Evolutionary conservation across 352 stramenopile genomes (phyloP), one percentile per base, ranked within the genome.

Genomic region (Albugo candida): DNA sequence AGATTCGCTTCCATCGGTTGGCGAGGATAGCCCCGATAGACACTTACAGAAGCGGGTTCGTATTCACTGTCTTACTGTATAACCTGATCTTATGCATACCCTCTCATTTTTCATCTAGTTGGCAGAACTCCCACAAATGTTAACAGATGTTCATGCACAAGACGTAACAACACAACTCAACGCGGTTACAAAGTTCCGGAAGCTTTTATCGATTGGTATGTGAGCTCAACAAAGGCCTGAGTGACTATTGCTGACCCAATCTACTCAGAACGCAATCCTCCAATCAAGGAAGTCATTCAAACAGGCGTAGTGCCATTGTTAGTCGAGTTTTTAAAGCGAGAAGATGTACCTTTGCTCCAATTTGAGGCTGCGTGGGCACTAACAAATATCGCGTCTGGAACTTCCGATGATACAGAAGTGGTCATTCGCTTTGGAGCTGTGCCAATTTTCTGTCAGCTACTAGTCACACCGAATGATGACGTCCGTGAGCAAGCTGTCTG

Each of bases 301-400:
- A 85, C 85, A 1, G 93, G 93, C 41, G 93, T 99, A 11, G 93
- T 99, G 24, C 95, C 95, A 12, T 81, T 94, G 38, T 98, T 99
- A 54, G 94, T 99, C 21, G 69, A 96, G 65, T 99, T 99, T 64
- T 71, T 99, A 45, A 72, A 96, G 60, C 76, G 85, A 37, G 85
- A 97, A 48, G 89, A 97, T 57, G 96, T 92, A 47, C 71, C 71
- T 35, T 71, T 65, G 43, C 58, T 89, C 36, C 95, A 99, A 67
- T 99, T 99, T 55, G 96, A 99, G 62, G 94, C 96, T 17, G 95
- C 96, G 5, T 99, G 96, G 96, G 93, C 94, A 27, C 66, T 99
- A n/a, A 99, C 96, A 31, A 99, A 99, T 67, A 99, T 99, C 65
- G 95, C 95, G 13, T 97, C 85, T 19, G 95, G 95, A 41, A 98